Percentiles rank a stretch among this genome's conserved stretches.
These are phyloP conservation scores for Vitis hybrid DNA, from an alignment of 177 flowering plant species.

Conservation along the genomic window DNA sequence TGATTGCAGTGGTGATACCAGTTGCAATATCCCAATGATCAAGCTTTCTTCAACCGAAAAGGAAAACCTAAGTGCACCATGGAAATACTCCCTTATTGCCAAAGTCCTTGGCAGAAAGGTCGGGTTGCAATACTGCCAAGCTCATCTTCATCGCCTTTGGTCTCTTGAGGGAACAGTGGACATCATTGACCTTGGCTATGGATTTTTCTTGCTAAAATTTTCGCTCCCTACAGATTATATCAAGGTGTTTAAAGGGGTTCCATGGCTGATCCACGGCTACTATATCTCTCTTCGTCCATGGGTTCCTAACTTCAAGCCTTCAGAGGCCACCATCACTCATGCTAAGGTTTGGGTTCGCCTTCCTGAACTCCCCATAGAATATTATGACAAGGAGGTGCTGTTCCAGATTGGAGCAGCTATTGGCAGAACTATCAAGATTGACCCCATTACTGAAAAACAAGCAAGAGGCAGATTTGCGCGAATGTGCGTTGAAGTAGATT, in stretches of 20 bases:
- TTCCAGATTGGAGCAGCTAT: neutral
- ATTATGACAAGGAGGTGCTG: neutral
- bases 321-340: neutral
- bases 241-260: neutral
- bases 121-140: neutral
- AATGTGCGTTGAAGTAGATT: neutral
- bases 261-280: neutral
- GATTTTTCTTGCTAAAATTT: neutral
- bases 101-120: neutral
- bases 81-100: neutral
- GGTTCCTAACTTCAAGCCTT: neutral
- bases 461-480: neutral
- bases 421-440: neutral
- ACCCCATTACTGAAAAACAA: neutral
- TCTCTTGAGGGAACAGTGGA: neutral
- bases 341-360: neutral
- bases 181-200: neutral
- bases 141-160: neutral
- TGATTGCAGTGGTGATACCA: too few relatives aligned
- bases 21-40: neutral
- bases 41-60: neutral
- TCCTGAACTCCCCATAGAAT: neutral
- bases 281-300: neutral
- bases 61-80: neutral
- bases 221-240: neutral